Percentiles rank a stretch among this genome's conserved stretches.
Evolutionary conservation across 2,329 filamentous ascomycete genomes (phyloP).

Genomic region (Fusarium cyanostomum): DNA sequence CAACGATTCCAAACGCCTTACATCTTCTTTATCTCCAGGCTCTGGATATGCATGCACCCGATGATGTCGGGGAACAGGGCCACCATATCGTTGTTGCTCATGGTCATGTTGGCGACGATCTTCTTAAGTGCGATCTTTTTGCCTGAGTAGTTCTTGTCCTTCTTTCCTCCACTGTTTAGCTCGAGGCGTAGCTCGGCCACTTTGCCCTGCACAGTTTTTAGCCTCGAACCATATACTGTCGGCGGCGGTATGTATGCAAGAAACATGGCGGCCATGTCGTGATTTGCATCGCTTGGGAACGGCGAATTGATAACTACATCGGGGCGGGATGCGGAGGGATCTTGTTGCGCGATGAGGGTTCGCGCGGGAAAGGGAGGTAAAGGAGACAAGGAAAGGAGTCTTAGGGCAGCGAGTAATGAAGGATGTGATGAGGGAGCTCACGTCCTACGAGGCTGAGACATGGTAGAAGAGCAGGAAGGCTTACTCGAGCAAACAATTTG

Average conservation of each 20-base stretch:
- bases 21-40: conserved; percentile 99
- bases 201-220: conserved; percentile 85
- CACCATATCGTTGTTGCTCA: conserved; percentile 99
- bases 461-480: conserved; percentile 43
- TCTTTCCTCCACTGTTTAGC: conserved; percentile 92
- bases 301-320: conserved; percentile 16
- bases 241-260: conserved; percentile 62
- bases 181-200: conserved; percentile 96
- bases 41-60: conserved; percentile 92
- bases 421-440: conserved; percentile 14
- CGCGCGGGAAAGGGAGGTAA: neutral
- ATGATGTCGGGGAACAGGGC: conserved; percentile 96
- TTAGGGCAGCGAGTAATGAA: conserved; percentile 9
- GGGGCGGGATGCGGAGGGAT: conserved; percentile 1
- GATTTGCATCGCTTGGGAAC: conserved; percentile 12
- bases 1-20: conserved; percentile 51
- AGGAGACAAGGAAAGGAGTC: conserved; percentile 10
- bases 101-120: conserved; percentile 99
- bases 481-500: conserved; percentile 98
- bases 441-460: conserved; percentile 32
- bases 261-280: conserved; percentile 56
- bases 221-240: conserved; percentile 56
- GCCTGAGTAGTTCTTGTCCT: conserved; percentile 93
- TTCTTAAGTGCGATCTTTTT: conserved; percentile 99
- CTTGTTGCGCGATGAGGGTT: neutral